phyloP scores from a whole-genome alignment of 225 moss, liverwort and hornwort genomes.

The Polytrichum formosum region DNA sequence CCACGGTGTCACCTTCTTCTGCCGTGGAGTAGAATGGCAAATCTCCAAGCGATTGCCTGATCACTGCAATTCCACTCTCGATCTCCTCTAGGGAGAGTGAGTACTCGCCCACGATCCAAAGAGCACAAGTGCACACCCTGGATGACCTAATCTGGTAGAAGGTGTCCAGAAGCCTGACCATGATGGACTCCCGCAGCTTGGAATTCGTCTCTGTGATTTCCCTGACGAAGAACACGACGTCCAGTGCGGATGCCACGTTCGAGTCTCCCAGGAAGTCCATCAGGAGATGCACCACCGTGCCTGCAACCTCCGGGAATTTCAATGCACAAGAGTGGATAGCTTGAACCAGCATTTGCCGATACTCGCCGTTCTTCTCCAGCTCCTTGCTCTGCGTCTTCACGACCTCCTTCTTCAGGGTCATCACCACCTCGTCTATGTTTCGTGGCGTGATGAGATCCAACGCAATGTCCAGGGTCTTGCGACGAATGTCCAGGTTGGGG shows the following conservation, averaged over 20 bases:
- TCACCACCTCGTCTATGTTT: constrained; percentile 88
- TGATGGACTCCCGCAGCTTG: constrained; percentile 82
- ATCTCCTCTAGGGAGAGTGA: constrained; percentile 76
- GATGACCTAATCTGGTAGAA: constrained; percentile 94
- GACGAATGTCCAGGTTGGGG: constrained; percentile 88
- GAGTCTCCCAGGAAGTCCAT: constrained; percentile 95
- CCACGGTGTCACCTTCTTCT: constrained; percentile 55
- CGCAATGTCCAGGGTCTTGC: constrained; percentile 90
- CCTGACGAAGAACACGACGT: constrained; percentile 89
- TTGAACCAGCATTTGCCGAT: constrained; percentile 60
- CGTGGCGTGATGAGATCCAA: constrained; percentile 88
- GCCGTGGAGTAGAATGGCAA: constrained; percentile 81
- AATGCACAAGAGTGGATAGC: constrained; percentile 53
- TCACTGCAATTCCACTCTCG: constrained; percentile 66
- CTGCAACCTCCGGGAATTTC: constrained; percentile 56
- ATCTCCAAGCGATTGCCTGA: constrained; percentile 88
- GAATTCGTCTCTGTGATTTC: constrained; percentile 89
- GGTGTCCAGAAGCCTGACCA: constrained; percentile 71
- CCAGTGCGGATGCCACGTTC: constrained; percentile 86
- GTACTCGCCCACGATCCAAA: constrained; percentile 95
- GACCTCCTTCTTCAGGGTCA: constrained; percentile 60
- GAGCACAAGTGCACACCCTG: constrained; percentile 80
- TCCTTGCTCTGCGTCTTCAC: constrained; percentile 93
- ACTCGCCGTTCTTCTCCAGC: constrained; percentile 58
- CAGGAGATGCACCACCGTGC: constrained; percentile 49